A percentile compares a stretch with the other conserved stretches of the same genome.
Conservation (phyloP, 2,329 filamentous ascomycete species). For the Trichophyton equinum region DNA sequence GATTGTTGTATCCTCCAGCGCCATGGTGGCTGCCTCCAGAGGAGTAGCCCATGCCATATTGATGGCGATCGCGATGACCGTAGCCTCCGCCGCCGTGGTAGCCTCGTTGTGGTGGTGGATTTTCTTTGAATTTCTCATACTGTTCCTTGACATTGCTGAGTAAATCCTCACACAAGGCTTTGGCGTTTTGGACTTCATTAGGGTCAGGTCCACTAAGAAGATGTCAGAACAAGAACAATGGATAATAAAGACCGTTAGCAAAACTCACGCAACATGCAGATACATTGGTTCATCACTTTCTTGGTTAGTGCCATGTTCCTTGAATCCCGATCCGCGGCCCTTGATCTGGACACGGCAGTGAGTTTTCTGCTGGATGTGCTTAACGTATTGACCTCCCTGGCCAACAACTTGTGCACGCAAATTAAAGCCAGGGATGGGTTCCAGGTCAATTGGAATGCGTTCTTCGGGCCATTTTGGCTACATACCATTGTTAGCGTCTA, state of each 20-base stretch:
- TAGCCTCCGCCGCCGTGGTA: slow-evolving; percentile 38
- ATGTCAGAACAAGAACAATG: slow-evolving; percentile 22
- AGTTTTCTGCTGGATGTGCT: slow-evolving; percentile 94
- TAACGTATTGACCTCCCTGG: slow-evolving; percentile 87
- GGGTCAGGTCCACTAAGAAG: slow-evolving; percentile 64
- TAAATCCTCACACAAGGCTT: slow-evolving; percentile 78
- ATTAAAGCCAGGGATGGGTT: slow-evolving; percentile 89
- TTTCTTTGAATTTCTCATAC: slow-evolving; percentile 82
- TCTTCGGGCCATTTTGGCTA: slow-evolving; percentile 99
- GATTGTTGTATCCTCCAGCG: slow-evolving; percentile 31
- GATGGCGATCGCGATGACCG: slow-evolving; percentile 41
- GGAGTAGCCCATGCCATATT: slow-evolving; percentile 31
- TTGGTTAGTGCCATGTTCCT: slow-evolving; percentile 72
- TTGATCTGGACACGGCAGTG: slow-evolving; percentile 97
- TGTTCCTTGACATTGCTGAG: slow-evolving; percentile 75
- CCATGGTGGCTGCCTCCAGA: slow-evolving; percentile 18
- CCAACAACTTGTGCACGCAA: slow-evolving; percentile 92
- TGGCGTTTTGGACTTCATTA: slow-evolving; percentile 72
- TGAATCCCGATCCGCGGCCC: slow-evolving; percentile 84
- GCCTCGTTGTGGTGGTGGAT: slow-evolving; percentile 52
- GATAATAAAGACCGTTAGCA: not conserved
- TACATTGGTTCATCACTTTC: slow-evolving; percentile 97
- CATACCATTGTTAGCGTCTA: slow-evolving; percentile 16
- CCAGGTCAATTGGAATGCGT: slow-evolving; percentile 79
- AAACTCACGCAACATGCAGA: slow-evolving; percentile 74